Conservation (phyloP, 352 stramenopile genomes). For the Globisporangium echinulatum region DNA sequence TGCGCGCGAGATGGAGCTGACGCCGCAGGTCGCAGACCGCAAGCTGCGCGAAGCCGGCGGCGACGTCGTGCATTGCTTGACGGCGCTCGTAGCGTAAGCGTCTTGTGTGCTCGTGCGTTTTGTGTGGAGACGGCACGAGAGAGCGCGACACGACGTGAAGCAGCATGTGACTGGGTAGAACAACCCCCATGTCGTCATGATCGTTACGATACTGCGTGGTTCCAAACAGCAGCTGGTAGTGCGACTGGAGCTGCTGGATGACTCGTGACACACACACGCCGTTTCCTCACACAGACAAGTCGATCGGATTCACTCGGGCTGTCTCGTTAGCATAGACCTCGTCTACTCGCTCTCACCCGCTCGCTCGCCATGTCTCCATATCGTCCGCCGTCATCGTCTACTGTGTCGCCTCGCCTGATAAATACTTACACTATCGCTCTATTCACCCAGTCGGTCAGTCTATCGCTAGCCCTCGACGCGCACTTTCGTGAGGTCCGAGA, state of each 20-base stretch:
- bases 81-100: slow-evolving; percentile 36
- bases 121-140: not conserved
- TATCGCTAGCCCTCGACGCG: slow-evolving; percentile 14
- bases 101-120: not conserved
- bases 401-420: not conserved
- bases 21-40: slow-evolving; percentile 63
- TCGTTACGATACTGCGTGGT: too few relatives aligned
- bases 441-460: not conserved
- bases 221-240: not conserved
- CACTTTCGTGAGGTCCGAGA: slow-evolving; percentile 14
- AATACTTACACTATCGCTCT: slow-evolving; percentile 6
- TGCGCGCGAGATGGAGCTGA: slow-evolving; percentile 73
- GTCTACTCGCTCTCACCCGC: not conserved
- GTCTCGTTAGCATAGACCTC: not conserved
- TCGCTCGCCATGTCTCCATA: not conserved
- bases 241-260: too few relatives aligned
- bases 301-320: not conserved
- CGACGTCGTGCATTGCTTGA: slow-evolving; percentile 66
- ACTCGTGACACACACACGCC: too few relatives aligned
- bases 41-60: slow-evolving; percentile 78
- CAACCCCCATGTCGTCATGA: too few relatives aligned
- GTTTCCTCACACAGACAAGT: not conserved
- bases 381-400: not conserved
- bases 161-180: not conserved
- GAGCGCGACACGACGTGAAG: not conserved